Base-by-base conservation (phyloP, 148 eudicot genomes). In the Rhododendron ovatum region DNA sequence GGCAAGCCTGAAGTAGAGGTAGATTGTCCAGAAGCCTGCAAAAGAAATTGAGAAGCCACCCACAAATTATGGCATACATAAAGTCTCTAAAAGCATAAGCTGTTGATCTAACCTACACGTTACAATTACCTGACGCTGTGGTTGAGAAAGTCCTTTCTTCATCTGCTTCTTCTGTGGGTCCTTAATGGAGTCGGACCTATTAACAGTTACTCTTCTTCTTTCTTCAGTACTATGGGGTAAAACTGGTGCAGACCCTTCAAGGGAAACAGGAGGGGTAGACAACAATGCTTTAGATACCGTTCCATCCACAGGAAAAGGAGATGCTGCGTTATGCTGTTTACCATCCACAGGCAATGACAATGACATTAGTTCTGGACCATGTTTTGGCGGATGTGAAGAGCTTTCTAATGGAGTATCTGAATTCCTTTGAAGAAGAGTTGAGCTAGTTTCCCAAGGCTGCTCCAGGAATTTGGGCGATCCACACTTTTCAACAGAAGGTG, bases 111-210 rank as follows among this genome's bases (percentile, higher is more conserved):
- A 77, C 39, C 45, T 63, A 65, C 37, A 76, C 15, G 20, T 45
- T 2, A 85, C 83, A 10, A 74, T 65, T 88, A 93, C 98, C 96
- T 90, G 89, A 67, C 85, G 90, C 80, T 88, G 79, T 30, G 63
- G 65, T 28, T 82, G 86, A 73, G 84, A 82, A 41, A 85, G 65
- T 85, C 81, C 89, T 63, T 81, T 86, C 78, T 86, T 87, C 37
- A 86, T 82, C 39, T 69, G 79, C 84, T 82, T 88, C 83, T 87
- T 88, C 79, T 84, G 90, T 71, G 82, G 61, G 59, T 91, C 93
- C 76, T 61, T 82, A 35, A 67, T 20, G 71, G 89, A 85, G 48
- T 80, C 88, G 6, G 91, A 84, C 85, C 84, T 80, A 78, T 82
- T 84, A 12, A 84, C 63, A 26, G 85, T 43, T 83, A 90, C 92